Evolutionary conservation across 2,329 filamentous ascomycete species (phyloP).

Genomic region (Verticillium klebahnii): DNA sequence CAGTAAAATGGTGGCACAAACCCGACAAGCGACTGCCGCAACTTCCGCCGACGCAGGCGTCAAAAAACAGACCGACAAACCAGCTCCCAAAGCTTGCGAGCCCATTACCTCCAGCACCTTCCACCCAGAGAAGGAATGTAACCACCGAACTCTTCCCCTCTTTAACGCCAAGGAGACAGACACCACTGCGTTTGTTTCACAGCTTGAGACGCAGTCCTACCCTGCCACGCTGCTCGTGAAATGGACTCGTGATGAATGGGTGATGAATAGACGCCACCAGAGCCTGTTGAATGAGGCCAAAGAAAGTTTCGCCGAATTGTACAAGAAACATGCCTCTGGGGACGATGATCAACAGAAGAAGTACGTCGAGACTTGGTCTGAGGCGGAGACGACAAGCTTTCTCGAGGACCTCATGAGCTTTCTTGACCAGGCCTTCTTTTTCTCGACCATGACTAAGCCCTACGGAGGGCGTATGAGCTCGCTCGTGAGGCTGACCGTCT

Average conservation of each 20-base stretch:
- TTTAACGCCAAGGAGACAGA: neutral
- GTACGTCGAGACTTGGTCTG: neutral
- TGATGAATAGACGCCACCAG: neutral
- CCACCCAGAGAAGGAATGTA: neutral
- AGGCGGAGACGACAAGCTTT: neutral
- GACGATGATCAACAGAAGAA: neutral
- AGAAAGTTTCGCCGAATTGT: neutral
- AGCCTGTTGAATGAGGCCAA: neutral
- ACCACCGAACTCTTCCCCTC: neutral
- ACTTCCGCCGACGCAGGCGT: too few species aligned
- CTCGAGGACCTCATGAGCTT: neutral
- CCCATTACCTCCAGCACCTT: too few species aligned
- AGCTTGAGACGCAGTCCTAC: neutral
- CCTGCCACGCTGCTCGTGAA: neutral
- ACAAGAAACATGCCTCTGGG: neutral
- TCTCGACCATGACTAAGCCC: constrained; percentile 2
- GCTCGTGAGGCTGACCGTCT: neutral
- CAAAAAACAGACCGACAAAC: too few species aligned
- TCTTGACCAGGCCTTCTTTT: constrained; percentile 7
- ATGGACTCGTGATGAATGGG: neutral
- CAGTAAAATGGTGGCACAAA: too few species aligned
- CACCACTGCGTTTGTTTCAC: neutral
- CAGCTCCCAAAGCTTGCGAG: too few species aligned
- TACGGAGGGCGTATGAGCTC: neutral
- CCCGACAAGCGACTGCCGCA: too few species aligned